phyloP scores from a whole-genome alignment of 1,284 basidiomycete genomes.

The Coniferiporia weirii region DNA sequence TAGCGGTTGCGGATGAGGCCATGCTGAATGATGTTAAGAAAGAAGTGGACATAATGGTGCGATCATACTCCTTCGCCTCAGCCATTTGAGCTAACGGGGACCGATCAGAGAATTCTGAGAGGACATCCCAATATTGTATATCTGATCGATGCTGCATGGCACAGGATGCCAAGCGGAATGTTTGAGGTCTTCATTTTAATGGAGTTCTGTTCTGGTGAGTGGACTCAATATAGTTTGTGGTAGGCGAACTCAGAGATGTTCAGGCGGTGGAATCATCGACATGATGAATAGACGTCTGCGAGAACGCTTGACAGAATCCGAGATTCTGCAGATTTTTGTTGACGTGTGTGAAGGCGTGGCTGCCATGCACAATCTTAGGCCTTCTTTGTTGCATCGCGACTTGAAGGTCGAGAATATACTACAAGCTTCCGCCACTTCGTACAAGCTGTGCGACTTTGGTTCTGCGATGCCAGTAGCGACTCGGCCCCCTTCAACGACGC shows the following conservation, averaged over 20 bases:
- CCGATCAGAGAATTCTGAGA: constrained; percentile 69
- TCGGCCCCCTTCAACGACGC: constrained; percentile 65
- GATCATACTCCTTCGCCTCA: constrained; percentile 19
- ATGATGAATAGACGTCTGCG: constrained; percentile 97
- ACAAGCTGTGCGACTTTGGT: constrained; percentile 98
- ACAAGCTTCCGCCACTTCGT: constrained; percentile 67
- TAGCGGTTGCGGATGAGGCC: constrained; percentile 86
- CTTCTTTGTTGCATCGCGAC: constrained; percentile 92
- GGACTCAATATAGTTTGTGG: neutral
- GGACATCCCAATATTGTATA: constrained; percentile 92
- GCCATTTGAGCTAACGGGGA: constrained; percentile 24
- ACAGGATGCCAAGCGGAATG: constrained; percentile 72
- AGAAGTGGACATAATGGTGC: constrained; percentile 97
- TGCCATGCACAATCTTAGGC: constrained; percentile 91
- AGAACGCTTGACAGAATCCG: constrained; percentile 88
- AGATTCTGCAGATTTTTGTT: constrained; percentile 97
- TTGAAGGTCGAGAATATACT: constrained; percentile 99
- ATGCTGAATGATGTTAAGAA: constrained; percentile 94
- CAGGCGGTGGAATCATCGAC: constrained; percentile 97
- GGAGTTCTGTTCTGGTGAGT: constrained; percentile 82
- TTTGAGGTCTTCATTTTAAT: constrained; percentile 99
- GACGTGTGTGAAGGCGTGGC: constrained; percentile 92
- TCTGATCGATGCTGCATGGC: constrained; percentile 91
- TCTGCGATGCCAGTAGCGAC: constrained; percentile 76
- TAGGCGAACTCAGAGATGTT: constrained; percentile 3